Conservation (phyloP, 371 early-diverging fungal species). For the Entomophthora muscae region DNA sequence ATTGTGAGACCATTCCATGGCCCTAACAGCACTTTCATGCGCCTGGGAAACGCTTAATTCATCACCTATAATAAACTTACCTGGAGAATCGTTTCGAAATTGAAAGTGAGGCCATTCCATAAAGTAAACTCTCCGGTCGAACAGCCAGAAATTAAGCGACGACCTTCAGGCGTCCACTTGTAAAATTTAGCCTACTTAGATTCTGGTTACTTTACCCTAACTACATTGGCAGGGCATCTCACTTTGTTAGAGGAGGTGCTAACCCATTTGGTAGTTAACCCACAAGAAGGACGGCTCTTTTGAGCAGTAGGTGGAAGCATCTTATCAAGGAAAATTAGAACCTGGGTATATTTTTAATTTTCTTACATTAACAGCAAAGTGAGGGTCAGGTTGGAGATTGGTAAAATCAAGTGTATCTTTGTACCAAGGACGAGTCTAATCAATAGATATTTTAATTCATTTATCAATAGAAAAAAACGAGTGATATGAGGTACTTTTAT, state of each 20-base stretch:
- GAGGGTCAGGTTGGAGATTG: conserved; percentile 64
- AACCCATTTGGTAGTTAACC: conserved; percentile 81
- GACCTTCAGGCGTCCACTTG: conserved; percentile 98
- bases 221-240: conserved; percentile 88
- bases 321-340: not conserved
- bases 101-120: conserved; percentile 98
- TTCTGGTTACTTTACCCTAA: conserved; percentile 38
- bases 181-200: not conserved
- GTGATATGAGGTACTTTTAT: too few species aligned
- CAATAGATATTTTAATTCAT: too few species aligned
- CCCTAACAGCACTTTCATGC: conserved; percentile 86
- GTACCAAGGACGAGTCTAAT: conserved; percentile 34
- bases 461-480: too few species aligned
- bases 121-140: conserved; percentile 98
- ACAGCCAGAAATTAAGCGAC: conserved; percentile 93
- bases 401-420: conserved; percentile 38
- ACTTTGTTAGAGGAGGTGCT: conserved; percentile 97
- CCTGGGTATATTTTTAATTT: conserved; percentile 2
- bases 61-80: conserved; percentile 18
- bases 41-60: conserved; percentile 30
- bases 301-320: conserved; percentile 5
- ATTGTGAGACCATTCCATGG: conserved; percentile 97
- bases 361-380: conserved; percentile 68
- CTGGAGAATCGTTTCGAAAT: conserved; percentile 99
- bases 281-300: conserved; percentile 17